Evolutionary conservation across 2,329 filamentous ascomycete species (phyloP).

Genomic region (Penicillium thymicola): DNA sequence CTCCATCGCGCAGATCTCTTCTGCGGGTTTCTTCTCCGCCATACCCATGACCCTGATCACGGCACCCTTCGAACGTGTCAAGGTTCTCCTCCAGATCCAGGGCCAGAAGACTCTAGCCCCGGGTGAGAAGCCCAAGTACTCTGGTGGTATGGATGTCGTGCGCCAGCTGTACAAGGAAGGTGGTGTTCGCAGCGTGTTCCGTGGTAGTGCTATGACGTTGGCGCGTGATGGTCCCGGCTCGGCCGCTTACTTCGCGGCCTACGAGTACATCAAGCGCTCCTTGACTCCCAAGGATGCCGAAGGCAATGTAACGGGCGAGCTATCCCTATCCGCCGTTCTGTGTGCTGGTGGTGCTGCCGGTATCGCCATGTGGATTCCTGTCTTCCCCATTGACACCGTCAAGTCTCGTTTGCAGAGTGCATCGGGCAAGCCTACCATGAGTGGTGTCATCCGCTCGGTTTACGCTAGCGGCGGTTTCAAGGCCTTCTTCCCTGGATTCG

Average conservation of each 20-base stretch:
- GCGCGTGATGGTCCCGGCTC: constrained; percentile 90
- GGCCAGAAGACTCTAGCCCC: constrained; percentile 81
- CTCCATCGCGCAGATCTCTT: constrained; percentile 80
- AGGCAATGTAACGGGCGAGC: constrained; percentile 69
- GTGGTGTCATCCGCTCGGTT: constrained; percentile 75
- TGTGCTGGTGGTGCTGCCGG: constrained; percentile 85
- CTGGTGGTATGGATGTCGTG: constrained; percentile 83
- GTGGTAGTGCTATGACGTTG: constrained; percentile 83
- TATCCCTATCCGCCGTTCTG: constrained; percentile 79
- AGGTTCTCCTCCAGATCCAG: constrained; percentile 97
- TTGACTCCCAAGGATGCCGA: constrained; percentile 78
- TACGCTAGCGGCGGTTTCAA: constrained; percentile 78
- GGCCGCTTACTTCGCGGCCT: constrained; percentile 94
- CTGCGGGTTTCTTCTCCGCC: constrained; percentile 95
- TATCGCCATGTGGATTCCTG: constrained; percentile 98
- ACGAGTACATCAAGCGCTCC: constrained; percentile 88
- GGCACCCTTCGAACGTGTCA: constrained; percentile 98
- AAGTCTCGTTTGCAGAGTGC: constrained; percentile 92
- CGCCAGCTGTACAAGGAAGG: constrained; percentile 89
- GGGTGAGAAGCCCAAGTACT: constrained; percentile 90
- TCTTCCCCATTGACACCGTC: constrained; percentile 96
- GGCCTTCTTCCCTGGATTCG: constrained; percentile 97
- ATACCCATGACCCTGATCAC: constrained; percentile 97
- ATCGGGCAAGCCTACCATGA: constrained; percentile 76
- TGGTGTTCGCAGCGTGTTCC: constrained; percentile 86